Base-by-base conservation (phyloP, 2,329 filamentous ascomycete species). In the Didymella sp. region DNA sequence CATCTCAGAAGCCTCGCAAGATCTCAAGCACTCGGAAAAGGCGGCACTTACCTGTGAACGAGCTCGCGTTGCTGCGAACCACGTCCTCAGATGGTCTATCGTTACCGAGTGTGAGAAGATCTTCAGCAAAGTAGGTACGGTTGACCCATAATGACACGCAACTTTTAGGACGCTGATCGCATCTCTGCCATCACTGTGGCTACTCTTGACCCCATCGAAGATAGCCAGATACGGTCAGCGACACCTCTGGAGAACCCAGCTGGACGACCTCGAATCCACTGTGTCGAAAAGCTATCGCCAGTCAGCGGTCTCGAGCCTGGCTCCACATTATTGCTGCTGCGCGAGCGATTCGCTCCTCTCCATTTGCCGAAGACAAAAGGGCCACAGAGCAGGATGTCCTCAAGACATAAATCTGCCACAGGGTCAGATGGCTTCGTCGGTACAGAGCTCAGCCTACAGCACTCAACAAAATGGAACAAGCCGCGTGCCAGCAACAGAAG, bases 31-130 rank as follows among this genome's bases (percentile, higher is more conserved):
- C 46, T 60, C 62, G 58, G 59, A 68, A 62, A 61, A 65, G 61
- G 45, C 51, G 59, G 19, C 56, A 58, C 17, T 49, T 70, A 28
- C 63, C 69, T 52, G 60, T 69, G 38, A 61, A 68, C 49, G 59
- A 67, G 41, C 72, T 75, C 38, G 56, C 67, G 27, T 46, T 74
- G 22, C 49, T 69, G 24, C 68, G 70, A 48, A 68, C 66, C 3
- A 66, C 68, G n/a, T 68, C 69, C 47, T 61, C 58, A 33, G 61
- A 67, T 60, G 68, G 69, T 42, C 54, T 73, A 12, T 66, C 70
- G 30, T 52, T 56, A 25, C 67, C 64, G 47, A 51, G 57, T 64
- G 71, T 74, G 69, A 60, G 70, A 38, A 21, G 8, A 31, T 13
- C 9, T 27, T 2, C 15, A 27, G 21, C 7, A 37, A 51, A 25